phyloP scores from a whole-genome alignment of 2,329 filamentous ascomycete genomes.

The Diaporthe ilicicola region DNA sequence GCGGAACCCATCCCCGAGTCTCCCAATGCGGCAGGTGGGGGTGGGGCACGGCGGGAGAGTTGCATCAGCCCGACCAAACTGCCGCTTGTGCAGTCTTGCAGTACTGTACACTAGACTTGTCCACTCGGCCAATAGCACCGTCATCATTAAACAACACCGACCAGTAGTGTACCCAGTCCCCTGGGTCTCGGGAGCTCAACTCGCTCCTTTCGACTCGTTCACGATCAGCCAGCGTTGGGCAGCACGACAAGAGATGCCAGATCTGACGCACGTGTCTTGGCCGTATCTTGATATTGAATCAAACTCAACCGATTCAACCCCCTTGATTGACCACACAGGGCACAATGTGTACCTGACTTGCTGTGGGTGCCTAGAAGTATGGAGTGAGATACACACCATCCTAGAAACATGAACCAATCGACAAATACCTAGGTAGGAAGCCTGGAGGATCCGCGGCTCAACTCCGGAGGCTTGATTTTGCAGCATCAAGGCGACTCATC shows the following conservation, averaged over 20 bases:
- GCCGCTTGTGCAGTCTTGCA: background rate
- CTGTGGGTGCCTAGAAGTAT: background rate
- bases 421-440: background rate
- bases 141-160: background rate
- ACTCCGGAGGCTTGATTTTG: background rate
- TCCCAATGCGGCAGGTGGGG: conserved; percentile 20
- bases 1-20: background rate
- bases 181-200: background rate
- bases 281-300: background rate
- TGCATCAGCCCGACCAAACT: conserved; percentile 2
- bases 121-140: background rate
- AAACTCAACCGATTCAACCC: conserved; percentile 11
- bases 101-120: too few species aligned
- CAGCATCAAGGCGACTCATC: background rate
- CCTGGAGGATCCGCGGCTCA: background rate
- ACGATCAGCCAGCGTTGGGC: background rate
- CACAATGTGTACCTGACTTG: background rate
- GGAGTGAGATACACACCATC: background rate
- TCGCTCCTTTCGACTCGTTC: background rate
- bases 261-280: conserved; percentile 6
- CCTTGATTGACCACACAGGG: background rate
- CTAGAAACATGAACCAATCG: background rate
- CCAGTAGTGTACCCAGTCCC: background rate
- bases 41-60: conserved; percentile 5
- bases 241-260: conserved; percentile 7